phyloP scores from a whole-genome alignment of 2,329 filamentous ascomycete species.

The Catunica adiposa region DNA sequence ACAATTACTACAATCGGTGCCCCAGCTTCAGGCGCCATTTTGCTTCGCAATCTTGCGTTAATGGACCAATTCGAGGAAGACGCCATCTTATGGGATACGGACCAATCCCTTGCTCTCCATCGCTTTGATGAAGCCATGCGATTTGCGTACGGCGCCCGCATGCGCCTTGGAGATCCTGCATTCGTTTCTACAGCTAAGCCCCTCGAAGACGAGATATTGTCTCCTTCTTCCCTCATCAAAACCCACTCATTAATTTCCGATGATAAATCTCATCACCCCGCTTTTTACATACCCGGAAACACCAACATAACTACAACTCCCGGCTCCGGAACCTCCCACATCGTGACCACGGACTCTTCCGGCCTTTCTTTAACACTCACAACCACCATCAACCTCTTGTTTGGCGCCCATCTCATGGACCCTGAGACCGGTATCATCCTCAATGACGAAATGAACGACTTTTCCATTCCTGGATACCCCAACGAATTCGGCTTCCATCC shows the following conservation, averaged over 20 bases:
- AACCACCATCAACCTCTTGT: slow-evolving; percentile 76
- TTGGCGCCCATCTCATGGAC: slow-evolving; percentile 63
- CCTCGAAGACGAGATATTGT: slow-evolving; percentile 49
- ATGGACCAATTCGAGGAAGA: slow-evolving; percentile 58
- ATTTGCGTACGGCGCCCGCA: slow-evolving; percentile 68
- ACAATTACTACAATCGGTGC: slow-evolving; percentile 53
- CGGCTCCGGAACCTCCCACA: slow-evolving; percentile 57
- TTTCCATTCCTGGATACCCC: slow-evolving; percentile 59
- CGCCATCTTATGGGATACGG: slow-evolving; percentile 15
- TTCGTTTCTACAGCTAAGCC: slow-evolving; percentile 48
- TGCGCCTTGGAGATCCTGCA: slow-evolving; percentile 65
- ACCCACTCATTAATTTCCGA: slow-evolving; percentile 53
- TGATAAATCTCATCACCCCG: slow-evolving; percentile 50
- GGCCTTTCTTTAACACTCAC: slow-evolving; percentile 70
- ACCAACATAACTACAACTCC: slow-evolving; percentile 46
- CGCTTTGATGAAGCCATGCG: slow-evolving; percentile 74
- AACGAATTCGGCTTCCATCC: slow-evolving; percentile 82
- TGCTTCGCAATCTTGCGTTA: slow-evolving; percentile 62
- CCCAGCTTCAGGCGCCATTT: slow-evolving; percentile 63
- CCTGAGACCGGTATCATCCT: slow-evolving; percentile 71
- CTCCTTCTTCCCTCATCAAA: slow-evolving; percentile 36
- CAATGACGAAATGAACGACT: slow-evolving; percentile 61
- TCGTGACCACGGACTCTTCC: slow-evolving; percentile 52
- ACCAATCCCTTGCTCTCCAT: slow-evolving; percentile 56
- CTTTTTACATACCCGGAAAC: slow-evolving; percentile 49